Percentiles rank a stretch among this genome's conserved stretches.
Evolutionary conservation across 306 rosid genomes (phyloP).

Genomic region (Quercus suber): DNA sequence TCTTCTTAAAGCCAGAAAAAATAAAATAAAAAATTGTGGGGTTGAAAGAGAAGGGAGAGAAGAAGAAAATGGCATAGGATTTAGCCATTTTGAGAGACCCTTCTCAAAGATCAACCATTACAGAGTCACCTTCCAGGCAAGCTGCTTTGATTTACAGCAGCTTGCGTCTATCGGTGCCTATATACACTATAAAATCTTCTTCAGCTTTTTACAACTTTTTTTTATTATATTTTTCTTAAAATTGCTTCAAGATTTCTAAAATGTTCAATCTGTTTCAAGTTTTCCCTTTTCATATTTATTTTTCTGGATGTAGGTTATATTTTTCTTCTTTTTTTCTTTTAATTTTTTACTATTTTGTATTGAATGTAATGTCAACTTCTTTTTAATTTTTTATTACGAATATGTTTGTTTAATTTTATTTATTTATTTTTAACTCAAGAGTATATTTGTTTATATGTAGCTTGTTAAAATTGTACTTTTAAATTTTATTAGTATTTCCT

Average conservation of each 20-base stretch:
- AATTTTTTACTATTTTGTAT: not conserved
- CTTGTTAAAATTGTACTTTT: no score
- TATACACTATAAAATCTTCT: not conserved
- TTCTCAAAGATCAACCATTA: conserved; percentile 43
- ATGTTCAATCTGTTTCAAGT: no score
- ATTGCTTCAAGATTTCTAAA: no score
- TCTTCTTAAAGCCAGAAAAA: no score
- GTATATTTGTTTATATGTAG: no score
- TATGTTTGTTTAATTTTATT: no score
- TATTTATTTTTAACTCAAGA: no score
- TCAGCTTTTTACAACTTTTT: not conserved
- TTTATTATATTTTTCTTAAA: not conserved
- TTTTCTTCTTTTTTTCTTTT: no score
- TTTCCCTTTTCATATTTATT: no score
- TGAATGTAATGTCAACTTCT: not conserved
- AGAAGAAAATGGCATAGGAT: conserved; percentile 46
- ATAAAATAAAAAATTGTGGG: not conserved
- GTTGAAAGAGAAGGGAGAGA: conserved; percentile 52
- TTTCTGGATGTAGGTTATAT: no score
- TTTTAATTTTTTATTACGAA: no score
- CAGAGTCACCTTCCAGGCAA: conserved; percentile 63
- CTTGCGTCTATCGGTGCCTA: conserved; percentile 55
- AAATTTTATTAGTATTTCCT: no score
- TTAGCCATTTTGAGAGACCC: conserved; percentile 56
- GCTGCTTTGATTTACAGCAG: conserved; percentile 40